Percentiles rank a stretch among this genome's conserved stretches.
These are phyloP conservation scores for Xylariaceae sp. DNA, from an alignment of 2,329 filamentous ascomycete species.

Conservation along the genomic window DNA sequence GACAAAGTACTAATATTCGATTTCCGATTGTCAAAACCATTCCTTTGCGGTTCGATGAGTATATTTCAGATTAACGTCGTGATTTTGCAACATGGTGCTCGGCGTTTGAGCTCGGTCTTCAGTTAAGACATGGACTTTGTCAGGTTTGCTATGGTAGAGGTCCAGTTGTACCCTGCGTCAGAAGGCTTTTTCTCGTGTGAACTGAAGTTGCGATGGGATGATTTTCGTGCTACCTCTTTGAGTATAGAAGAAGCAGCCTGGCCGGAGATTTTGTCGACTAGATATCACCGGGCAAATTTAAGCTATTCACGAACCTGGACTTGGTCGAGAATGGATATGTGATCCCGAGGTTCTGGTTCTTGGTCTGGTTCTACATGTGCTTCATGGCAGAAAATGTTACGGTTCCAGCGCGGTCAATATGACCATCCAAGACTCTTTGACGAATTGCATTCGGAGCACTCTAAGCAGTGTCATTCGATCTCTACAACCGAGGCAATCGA, in stretches of 20 bases:
- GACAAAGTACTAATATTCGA: background rate
- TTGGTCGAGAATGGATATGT: background rate
- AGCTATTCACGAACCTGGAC: background rate
- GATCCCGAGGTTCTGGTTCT: slow-evolving; percentile 9
- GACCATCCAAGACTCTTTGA: background rate
- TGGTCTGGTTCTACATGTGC: background rate
- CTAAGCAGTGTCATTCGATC: background rate
- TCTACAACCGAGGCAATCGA: background rate
- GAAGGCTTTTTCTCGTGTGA: background rate
- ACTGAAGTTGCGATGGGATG: background rate
- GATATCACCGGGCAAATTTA: background rate
- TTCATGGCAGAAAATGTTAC: background rate
- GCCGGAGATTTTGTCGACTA: slow-evolving; percentile 7
- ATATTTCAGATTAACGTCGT: slow-evolving; percentile 2
- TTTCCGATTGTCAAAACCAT: background rate
- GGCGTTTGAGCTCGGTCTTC: slow-evolving; percentile 2
- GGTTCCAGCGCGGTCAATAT: background rate
- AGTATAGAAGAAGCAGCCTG: slow-evolving; percentile 4
- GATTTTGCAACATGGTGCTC: slow-evolving; percentile 11
- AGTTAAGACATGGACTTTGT: background rate
- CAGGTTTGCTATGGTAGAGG: slow-evolving; percentile 4
- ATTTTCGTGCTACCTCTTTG: background rate
- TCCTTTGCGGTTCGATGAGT: background rate
- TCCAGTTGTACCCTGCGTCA: background rate
- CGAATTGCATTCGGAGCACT: background rate